Base-by-base conservation (phyloP, 176 grass and related monocot genomes). In the Dendrocalamus sinicus region DNA sequence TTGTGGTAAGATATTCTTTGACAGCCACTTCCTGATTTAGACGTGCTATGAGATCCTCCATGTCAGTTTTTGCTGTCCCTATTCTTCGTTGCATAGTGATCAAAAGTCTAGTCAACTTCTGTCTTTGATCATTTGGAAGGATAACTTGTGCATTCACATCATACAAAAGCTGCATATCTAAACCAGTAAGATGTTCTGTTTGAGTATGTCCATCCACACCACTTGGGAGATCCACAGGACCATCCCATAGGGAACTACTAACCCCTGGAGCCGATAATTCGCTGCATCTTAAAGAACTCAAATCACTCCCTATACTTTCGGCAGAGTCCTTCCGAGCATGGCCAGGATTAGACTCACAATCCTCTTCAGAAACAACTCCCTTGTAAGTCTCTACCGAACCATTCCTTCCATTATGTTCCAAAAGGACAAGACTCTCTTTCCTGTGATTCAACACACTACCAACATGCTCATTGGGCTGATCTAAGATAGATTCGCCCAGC, bases 11-110 rank as follows among this genome's bases (percentile, higher is more conserved):
- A 77, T 99, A 99, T 44, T 96, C 97, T 92, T 99, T 99, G 23
- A 99, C 97, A 59, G 97, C 85, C 51, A 74, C 93, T 93, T 96
- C 97, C 84, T 99, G 93, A 92, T 94, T 94, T 86, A 99, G 59
- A 72, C 97, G 83, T 87, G 94, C 90, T 85, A 96, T 99, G 75
- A 99, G 92, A 99, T 99, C 94, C 79, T 99, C 97, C 97, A 96
- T 96, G 83, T 99, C 97, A 22, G 86, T 94, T 89, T 93, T 99
- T 88, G 90, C 61, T 46, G 97, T 99, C 70, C 72, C 89, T 67
- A 90, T 84, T 85, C 97, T 99, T 86, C 86, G 83, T 90, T 94
- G 90, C 89, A 99, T 74, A 37, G 82, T 99, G 79, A 94, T 46
- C 64, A 99, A 85, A 91, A 93, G 86, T 91, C 94, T 99, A 85